Conservation (phyloP, 2,329 filamentous ascomycete genomes). For the Curvularia spicifera region DNA sequence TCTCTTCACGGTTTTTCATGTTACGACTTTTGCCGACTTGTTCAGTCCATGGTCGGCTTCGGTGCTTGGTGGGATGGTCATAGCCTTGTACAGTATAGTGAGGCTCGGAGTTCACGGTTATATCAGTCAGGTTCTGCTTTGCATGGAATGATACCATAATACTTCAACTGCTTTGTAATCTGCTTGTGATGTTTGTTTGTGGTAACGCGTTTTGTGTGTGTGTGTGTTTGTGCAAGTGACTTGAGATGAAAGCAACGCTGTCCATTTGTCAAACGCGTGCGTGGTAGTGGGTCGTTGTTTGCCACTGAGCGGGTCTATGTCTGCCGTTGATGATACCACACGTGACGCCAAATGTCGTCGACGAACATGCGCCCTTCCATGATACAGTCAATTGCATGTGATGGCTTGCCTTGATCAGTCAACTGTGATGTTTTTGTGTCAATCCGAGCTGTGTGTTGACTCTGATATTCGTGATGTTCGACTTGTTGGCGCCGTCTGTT, state of each 20-base stretch:
- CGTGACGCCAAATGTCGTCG: too few relatives aligned
- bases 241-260: too few relatives aligned
- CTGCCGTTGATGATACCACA: not conserved
- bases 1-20: conserved; percentile 44
- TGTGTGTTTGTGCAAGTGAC: not conserved
- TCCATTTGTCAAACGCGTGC: too few relatives aligned
- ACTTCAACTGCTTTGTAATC: conserved; percentile 6
- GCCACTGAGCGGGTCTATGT: not conserved
- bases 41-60: conserved; percentile 65
- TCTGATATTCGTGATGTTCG: too few relatives aligned
- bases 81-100: conserved; percentile 40
- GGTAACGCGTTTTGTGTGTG: not conserved
- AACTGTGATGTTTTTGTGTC: not conserved
- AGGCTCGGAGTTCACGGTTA: conserved; percentile 46
- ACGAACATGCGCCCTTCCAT: too few relatives aligned
- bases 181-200: conserved; percentile 11
- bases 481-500: not conserved
- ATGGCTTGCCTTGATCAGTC: not conserved
- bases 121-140: conserved; percentile 38
- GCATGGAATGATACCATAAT: conserved; percentile 48
- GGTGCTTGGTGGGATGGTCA: conserved; percentile 52
- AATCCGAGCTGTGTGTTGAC: not conserved
- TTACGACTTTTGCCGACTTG: conserved; percentile 42
- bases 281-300: not conserved
- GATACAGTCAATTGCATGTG: not conserved